These are phyloP conservation scores for Cordyceps fumosorosea DNA, from an alignment of 2,329 filamentous ascomycete species.

Conservation along the genomic window DNA sequence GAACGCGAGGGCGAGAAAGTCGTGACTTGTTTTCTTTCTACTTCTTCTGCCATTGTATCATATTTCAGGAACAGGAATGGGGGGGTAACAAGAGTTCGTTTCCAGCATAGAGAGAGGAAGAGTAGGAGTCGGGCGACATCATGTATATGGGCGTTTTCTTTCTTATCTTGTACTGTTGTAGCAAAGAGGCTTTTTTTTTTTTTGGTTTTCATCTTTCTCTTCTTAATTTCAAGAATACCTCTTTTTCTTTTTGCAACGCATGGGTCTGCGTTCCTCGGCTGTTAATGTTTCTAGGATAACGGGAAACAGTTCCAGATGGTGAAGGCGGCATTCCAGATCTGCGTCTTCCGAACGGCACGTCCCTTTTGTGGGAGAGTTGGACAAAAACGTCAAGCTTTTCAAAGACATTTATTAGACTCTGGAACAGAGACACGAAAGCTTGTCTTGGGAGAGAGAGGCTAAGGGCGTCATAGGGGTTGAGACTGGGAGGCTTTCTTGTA, in stretches of 20 bases:
- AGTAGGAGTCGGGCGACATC: background rate
- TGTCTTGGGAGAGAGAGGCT: background rate
- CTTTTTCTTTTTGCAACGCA: too few species aligned
- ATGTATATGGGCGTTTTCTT: constrained; percentile 3
- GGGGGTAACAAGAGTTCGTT: background rate
- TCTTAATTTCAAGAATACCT: background rate
- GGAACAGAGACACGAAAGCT: background rate
- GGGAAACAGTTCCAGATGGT: constrained; percentile 2
- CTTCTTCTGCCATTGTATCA: constrained; percentile 5
- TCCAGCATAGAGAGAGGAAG: constrained; percentile 1
- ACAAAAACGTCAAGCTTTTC: background rate
- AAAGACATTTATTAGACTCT: background rate
- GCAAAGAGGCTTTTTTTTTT: background rate
- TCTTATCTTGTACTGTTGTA: background rate
- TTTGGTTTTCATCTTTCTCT: background rate
- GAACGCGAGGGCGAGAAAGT: background rate
- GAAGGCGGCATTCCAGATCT: background rate
- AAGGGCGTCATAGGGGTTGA: background rate
- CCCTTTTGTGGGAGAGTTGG: background rate
- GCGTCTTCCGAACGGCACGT: background rate
- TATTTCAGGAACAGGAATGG: background rate
- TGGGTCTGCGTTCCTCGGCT: too few species aligned
- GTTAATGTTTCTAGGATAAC: too few species aligned
- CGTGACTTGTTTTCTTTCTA: background rate
- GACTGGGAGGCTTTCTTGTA: background rate